Conservation (phyloP, 2,329 filamentous ascomycete species). For the Alternaria postmessia region DNA sequence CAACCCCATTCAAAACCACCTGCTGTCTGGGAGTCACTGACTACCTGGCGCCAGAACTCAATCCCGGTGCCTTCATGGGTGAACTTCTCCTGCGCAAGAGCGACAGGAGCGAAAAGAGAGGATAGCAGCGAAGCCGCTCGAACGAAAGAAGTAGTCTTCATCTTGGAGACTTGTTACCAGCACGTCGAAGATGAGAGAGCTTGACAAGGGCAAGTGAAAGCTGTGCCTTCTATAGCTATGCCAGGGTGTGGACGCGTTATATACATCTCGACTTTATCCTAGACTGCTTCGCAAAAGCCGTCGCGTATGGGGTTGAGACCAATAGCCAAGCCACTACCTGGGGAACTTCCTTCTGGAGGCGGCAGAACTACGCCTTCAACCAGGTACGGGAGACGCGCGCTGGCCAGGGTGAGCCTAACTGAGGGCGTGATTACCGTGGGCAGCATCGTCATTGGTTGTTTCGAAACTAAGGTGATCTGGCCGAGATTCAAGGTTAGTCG, state of each 20-base stretch:
- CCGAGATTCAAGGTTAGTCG: conserved; percentile 34
- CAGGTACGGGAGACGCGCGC: conserved; percentile 38
- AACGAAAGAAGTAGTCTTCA: conserved; percentile 47
- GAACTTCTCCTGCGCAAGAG: conserved; percentile 42
- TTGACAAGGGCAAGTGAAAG: conserved; percentile 33
- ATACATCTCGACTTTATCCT: conserved; percentile 40
- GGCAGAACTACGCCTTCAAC: conserved; percentile 33
- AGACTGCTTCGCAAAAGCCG: conserved; percentile 21
- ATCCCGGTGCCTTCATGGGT: conserved; percentile 45
- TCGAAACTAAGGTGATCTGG: conserved; percentile 25
- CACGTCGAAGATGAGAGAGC: conserved; percentile 28
- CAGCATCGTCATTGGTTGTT: conserved; percentile 33
- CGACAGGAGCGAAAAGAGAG: conserved; percentile 41
- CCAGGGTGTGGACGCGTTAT: conserved; percentile 33
- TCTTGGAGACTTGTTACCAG: conserved; percentile 34
- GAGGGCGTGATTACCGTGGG: conserved; percentile 39
- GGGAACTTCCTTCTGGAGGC: conserved; percentile 22
- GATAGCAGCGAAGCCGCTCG: conserved; percentile 50
- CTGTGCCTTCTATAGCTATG: conserved; percentile 33
- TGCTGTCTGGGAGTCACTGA: conserved; percentile 36
- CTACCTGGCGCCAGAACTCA: conserved; percentile 39
- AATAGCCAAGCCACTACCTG: conserved; percentile 34
- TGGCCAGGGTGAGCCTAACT: conserved; percentile 23
- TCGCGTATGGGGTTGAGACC: conserved; percentile 24
- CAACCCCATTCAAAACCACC: conserved; percentile 49